A percentile compares a stretch with the other conserved stretches of the same genome.
Evolutionary conservation across 345 rosid species (phyloP).

Genomic region (Sisymbrium irio): DNA sequence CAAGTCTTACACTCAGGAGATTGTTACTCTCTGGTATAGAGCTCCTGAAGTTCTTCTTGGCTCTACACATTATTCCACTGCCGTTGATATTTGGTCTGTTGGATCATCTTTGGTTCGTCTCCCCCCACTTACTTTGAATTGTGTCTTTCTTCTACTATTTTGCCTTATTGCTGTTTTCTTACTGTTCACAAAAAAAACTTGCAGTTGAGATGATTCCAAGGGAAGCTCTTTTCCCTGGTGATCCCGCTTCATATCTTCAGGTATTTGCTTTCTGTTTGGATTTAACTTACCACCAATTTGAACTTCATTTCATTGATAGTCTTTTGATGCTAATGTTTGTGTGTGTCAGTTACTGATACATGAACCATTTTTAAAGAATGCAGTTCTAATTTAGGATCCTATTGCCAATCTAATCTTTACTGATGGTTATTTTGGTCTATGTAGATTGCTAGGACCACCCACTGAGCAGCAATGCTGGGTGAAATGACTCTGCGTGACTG

Average conservation of each 20-base stretch:
- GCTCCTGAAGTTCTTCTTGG: conserved; percentile 98
- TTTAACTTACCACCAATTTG: background rate
- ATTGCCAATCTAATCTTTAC: background rate
- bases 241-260: conserved; percentile 92
- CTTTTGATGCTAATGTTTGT: background rate
- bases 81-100: conserved; percentile 96
- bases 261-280: conserved; percentile 34
- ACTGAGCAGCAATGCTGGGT: conserved; percentile 34
- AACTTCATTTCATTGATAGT: background rate
- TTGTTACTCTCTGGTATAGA: conserved; percentile 93
- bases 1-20: conserved; percentile 94
- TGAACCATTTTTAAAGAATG: background rate
- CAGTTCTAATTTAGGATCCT: background rate
- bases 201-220: conserved; percentile 86
- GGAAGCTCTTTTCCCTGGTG: conserved; percentile 89
- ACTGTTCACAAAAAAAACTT: background rate
- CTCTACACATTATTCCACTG: conserved; percentile 90
- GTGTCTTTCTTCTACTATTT: background rate
- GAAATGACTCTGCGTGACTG: conserved; percentile 52
- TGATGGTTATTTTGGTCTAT: background rate
- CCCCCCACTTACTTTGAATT: background rate
- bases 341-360: background rate
- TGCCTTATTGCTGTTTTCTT: background rate
- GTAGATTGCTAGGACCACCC: conserved; percentile 47
- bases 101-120: conserved; percentile 73